phyloP scores from a whole-genome alignment of 176 grass and related monocot species.

The Hyparrhenia diplandra region DNA sequence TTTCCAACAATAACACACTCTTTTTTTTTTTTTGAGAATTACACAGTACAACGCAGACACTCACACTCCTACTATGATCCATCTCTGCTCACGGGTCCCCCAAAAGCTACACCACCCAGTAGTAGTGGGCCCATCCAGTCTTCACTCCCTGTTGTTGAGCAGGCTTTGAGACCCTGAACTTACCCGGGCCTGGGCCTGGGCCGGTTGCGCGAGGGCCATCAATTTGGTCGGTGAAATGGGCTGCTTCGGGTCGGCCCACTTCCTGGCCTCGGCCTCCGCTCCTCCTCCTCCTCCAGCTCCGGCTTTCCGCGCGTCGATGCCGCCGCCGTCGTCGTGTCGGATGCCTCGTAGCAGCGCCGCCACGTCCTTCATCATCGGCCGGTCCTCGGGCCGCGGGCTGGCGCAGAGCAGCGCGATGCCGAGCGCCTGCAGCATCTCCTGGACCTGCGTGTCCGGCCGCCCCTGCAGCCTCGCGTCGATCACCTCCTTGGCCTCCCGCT shows the following conservation, averaged over 20 bases:
- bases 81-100: not conserved
- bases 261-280: not conserved
- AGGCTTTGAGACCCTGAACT: conserved; percentile 31
- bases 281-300: not conserved
- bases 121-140: no score
- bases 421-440: conserved; percentile 87
- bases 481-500: conserved; percentile 55
- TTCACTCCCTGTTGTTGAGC: conserved; percentile 9
- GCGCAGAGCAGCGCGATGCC: conserved; percentile 74
- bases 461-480: conserved; percentile 56
- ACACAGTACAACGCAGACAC: no score
- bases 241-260: conserved; percentile 23
- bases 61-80: no score
- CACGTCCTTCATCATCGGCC: conserved; percentile 78
- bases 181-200: not conserved
- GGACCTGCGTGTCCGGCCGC: conserved; percentile 51
- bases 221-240: conserved; percentile 23
- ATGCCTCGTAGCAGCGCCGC: conserved; percentile 73
- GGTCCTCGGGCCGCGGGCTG: conserved; percentile 57
- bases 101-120: not conserved
- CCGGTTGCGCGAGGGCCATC: not conserved
- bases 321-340: conserved; percentile 49
- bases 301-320: conserved; percentile 24
- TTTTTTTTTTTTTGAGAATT: no score
- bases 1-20: not conserved